Evolutionary conservation across 1,284 basidiomycete species (phyloP).

Genomic region (Wallemia hederae): DNA sequence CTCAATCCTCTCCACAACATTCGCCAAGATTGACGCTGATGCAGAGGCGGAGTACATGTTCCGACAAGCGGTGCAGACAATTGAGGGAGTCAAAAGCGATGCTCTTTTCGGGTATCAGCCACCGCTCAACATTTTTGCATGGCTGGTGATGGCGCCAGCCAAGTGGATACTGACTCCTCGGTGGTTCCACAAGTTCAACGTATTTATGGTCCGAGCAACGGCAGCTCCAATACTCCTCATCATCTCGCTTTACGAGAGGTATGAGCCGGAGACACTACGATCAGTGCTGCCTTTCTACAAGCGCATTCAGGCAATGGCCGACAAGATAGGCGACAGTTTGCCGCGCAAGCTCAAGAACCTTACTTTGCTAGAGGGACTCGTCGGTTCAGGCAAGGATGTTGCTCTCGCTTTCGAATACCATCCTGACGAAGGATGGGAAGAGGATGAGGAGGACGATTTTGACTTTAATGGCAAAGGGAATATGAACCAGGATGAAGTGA

Average conservation of each 20-base stretch:
- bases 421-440: not conserved
- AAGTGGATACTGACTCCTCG: slow-evolving; percentile 43
- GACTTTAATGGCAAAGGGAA: not conserved
- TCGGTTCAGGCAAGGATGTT: not conserved
- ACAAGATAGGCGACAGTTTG: slow-evolving; percentile 1
- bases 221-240: not conserved
- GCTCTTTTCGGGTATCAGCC: slow-evolving; percentile 78
- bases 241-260: not conserved
- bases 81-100: slow-evolving; percentile 69
- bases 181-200: slow-evolving; percentile 45
- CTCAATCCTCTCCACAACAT: slow-evolving; percentile 74
- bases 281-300: not conserved
- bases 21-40: slow-evolving; percentile 66
- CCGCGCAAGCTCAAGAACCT: not conserved
- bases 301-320: not conserved
- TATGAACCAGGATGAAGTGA: not conserved
- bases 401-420: not conserved
- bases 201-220: not conserved
- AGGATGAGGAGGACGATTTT: not conserved
- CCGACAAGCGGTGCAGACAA: slow-evolving; percentile 56
- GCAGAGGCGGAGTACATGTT: slow-evolving; percentile 87
- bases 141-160: slow-evolving; percentile 51
- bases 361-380: not conserved
- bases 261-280: not conserved
- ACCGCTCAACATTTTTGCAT: slow-evolving; percentile 53